Base-by-base conservation (phyloP, 1,139 yeast genomes). In the Geotrichum australiense region DNA sequence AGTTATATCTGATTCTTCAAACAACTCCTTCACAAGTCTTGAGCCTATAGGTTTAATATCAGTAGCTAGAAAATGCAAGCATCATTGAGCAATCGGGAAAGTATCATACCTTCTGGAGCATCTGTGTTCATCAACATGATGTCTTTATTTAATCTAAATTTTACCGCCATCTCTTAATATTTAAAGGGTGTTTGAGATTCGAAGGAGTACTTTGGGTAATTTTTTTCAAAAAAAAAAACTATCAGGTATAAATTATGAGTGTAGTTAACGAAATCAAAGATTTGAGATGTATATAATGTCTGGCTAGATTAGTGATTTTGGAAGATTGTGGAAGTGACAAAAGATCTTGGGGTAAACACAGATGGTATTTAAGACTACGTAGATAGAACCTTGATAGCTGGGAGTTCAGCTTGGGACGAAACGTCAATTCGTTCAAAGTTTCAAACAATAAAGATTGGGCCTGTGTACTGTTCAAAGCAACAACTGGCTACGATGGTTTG, bases 1-100 rank as follows among this genome's bases (percentile, higher is more conserved):
- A 18, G 47, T 47, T 35, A 65, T 41, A 23, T 56, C 56, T 32
- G 61, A 61, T 1, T 63, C 54, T 30, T 55, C 37, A 3, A 43
- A 16, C 6, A 39, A 34, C 15, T 43, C 47, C 2, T 41, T 50
- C 18, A 51, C 53, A 11, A 61, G 50, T 8, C 49, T 43, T 31
- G 57, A 50, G 5, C 64, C 64, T 51, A n/a, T n/a, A n/a, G n/a
- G n/a, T n/a, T n/a, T n/a, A n/a, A n/a, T n/a, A n/a, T n/a, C n/a
- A n/a, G n/a, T n/a, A n/a, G 31, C 24, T 15, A 18, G 10, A 3
- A 7, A 12, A 14, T 23, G 36, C 29, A 31, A 19, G 31, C 10
- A 15, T 21, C 14, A 16, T 10, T 23, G 22, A 23, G 15, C 19
- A 23, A 10, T 16, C 11, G 8, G 8, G 2, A 25, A 14, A 11